Evolutionary conservation across 2,329 filamentous ascomycete genomes (phyloP).

Genomic region (Monilinia fructigena): DNA sequence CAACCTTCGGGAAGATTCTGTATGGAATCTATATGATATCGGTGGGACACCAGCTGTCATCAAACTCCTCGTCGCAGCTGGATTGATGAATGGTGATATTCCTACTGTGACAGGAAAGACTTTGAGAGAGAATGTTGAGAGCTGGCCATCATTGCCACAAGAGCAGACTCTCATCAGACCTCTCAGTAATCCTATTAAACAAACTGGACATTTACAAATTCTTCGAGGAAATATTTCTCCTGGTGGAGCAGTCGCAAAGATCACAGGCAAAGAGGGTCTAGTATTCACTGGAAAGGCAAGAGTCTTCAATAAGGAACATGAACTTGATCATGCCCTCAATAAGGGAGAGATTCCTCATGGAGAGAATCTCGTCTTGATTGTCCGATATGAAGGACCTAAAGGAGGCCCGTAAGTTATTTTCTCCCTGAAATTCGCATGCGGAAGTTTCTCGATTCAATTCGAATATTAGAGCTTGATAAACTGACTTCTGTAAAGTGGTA

Average conservation of each 20-base stretch:
- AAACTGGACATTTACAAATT: slow-evolving; percentile 83
- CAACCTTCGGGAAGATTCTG: slow-evolving; percentile 79
- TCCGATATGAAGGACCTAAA: slow-evolving; percentile 90
- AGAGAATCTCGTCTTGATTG: slow-evolving; percentile 84
- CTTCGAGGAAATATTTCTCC: slow-evolving; percentile 85
- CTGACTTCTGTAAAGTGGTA: slow-evolving; percentile 52
- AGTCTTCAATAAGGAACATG: slow-evolving; percentile 83
- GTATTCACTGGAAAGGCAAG: slow-evolving; percentile 76
- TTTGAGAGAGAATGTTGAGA: slow-evolving; percentile 74
- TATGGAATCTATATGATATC: slow-evolving; percentile 84
- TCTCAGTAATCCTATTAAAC: slow-evolving; percentile 73
- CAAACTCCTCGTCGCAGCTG: slow-evolving; percentile 76
- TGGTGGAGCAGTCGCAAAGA: slow-evolving; percentile 88
- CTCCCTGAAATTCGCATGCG: no score
- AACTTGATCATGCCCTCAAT: slow-evolving; percentile 73
- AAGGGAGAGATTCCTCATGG: slow-evolving; percentile 64
- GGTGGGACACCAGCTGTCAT: slow-evolving; percentile 84
- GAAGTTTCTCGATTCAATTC: no score
- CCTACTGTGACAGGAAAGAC: slow-evolving; percentile 83
- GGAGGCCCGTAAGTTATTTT: slow-evolving; percentile 61
- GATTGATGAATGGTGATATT: slow-evolving; percentile 73
- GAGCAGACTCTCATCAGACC: slow-evolving; percentile 82
- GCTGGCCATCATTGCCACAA: slow-evolving; percentile 73
- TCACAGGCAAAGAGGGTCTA: slow-evolving; percentile 91
- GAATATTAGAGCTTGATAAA: neutral